phyloP scores from a whole-genome alignment of 441 rosid species.

The Erodium trifolium region DNA sequence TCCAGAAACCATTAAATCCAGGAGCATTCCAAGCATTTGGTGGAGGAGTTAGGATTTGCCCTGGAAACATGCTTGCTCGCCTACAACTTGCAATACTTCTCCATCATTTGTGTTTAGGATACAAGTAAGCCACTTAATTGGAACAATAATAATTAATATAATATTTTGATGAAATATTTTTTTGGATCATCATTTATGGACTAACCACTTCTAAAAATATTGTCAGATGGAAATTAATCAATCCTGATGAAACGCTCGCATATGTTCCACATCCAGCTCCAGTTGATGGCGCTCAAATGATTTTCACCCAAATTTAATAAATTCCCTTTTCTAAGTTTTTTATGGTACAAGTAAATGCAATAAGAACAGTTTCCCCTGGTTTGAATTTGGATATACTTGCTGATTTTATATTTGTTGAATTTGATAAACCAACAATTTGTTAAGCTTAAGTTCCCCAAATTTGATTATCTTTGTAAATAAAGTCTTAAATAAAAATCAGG shows the following conservation, averaged over 20 bases:
- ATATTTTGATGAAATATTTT: no score
- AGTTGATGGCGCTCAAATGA: constrained; percentile 27
- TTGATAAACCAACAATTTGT: no score
- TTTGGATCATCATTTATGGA: not conserved
- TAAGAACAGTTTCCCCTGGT: no score
- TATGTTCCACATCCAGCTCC: constrained; percentile 29
- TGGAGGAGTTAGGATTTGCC: constrained; percentile 29
- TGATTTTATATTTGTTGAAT: no score
- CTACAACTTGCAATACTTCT: constrained; percentile 27
- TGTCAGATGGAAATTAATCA: constrained; percentile 33
- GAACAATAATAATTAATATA: no score
- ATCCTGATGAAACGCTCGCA: constrained; percentile 25
- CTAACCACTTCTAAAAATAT: no score
- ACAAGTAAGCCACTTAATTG: constrained; percentile 24
- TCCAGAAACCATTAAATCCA: constrained; percentile 23
- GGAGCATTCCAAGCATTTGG: constrained; percentile 30
- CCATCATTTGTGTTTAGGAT: constrained; percentile 35
- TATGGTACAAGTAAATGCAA: no score
- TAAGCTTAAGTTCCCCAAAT: no score
- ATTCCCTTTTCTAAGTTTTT: not conserved
- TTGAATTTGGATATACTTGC: no score
- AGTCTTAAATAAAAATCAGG: no score
- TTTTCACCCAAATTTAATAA: constrained; percentile 14
- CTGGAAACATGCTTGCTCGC: constrained; percentile 34
- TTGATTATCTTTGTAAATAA: no score